These are phyloP conservation scores for Rhytidhysteron rufulum DNA, from an alignment of 2,329 filamentous ascomycete genomes.

Conservation along the genomic window DNA sequence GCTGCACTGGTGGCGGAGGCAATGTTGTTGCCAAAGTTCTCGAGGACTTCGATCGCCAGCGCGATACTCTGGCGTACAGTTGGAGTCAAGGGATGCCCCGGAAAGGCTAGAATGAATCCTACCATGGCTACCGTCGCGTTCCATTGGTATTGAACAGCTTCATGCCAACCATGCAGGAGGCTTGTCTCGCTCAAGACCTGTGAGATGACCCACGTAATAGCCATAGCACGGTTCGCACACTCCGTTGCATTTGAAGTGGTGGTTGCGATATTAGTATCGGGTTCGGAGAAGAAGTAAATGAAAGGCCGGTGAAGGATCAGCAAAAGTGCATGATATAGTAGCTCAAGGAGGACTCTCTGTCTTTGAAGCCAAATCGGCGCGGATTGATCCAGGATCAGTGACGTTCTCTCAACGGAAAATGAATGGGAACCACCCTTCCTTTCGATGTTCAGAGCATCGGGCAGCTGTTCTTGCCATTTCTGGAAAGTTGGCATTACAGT, in stretches of 20 bases:
- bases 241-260: constrained; percentile 11
- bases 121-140: constrained; percentile 39
- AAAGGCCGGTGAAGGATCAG: constrained; percentile 23
- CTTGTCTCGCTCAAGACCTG: constrained; percentile 12
- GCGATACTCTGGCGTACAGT: constrained; percentile 31
- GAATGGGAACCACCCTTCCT: constrained; percentile 10
- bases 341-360: constrained; percentile 19
- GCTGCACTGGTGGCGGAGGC: too few species aligned
- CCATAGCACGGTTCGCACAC: constrained; percentile 18
- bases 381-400: constrained; percentile 7
- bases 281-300: constrained; percentile 10
- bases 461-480: constrained; percentile 34
- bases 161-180: constrained; percentile 31
- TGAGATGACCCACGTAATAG: constrained; percentile 16
- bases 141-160: constrained; percentile 44
- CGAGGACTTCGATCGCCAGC: too few species aligned
- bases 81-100: constrained; percentile 21
- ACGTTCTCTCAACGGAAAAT: constrained; percentile 14
- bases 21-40: too few species aligned
- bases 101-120: constrained; percentile 41
- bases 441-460: constrained; percentile 26
- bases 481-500: constrained; percentile 21
- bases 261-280: constrained; percentile 2
- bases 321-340: constrained; percentile 19
- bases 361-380: constrained; percentile 7